phyloP scores from a whole-genome alignment of 768 basidiomycete species.

The Cantharellus anzutake region DNA sequence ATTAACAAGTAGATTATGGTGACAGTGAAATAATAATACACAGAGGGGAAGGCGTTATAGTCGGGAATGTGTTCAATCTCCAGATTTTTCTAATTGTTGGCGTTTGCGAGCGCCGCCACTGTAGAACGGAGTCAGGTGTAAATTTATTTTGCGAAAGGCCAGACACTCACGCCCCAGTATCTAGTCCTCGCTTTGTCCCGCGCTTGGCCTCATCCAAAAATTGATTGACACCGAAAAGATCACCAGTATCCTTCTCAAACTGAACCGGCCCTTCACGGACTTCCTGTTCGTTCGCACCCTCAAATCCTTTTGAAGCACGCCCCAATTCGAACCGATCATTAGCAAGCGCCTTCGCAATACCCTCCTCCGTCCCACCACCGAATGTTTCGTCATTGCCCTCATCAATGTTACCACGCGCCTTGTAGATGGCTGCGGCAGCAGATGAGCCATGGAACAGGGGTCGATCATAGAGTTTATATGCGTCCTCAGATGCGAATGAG shows the following conservation, averaged over 20 bases:
- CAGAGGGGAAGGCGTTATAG: neutral
- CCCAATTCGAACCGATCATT: constrained; percentile 92
- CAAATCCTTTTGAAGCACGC: constrained; percentile 56
- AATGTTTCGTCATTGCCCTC: constrained; percentile 83
- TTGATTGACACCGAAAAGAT: constrained; percentile 34
- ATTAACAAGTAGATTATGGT: too few species aligned
- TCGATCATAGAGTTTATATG: constrained; percentile 87
- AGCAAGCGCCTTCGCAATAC: constrained; percentile 72
- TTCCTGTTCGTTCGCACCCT: constrained; percentile 76
- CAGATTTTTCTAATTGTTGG: constrained; percentile 33
- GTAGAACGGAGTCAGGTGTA: neutral
- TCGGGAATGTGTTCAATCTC: neutral
- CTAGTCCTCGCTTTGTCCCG: constrained; percentile 78
- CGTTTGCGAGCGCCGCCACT: constrained; percentile 47
- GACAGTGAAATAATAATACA: neutral
- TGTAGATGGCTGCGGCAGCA: constrained; percentile 99
- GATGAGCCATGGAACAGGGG: constrained; percentile 92
- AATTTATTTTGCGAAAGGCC: neutral
- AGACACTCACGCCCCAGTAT: constrained; percentile 43
- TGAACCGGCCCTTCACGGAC: constrained; percentile 86
- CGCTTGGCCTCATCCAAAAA: constrained; percentile 84
- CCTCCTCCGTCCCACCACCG: constrained; percentile 90
- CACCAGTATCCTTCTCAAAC: constrained; percentile 92
- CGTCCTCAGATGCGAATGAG: constrained; percentile 78
- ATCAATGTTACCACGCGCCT: constrained; percentile 69